Base-by-base conservation (phyloP, 176 grass and related monocot genomes). In the Carex kokanica region DNA sequence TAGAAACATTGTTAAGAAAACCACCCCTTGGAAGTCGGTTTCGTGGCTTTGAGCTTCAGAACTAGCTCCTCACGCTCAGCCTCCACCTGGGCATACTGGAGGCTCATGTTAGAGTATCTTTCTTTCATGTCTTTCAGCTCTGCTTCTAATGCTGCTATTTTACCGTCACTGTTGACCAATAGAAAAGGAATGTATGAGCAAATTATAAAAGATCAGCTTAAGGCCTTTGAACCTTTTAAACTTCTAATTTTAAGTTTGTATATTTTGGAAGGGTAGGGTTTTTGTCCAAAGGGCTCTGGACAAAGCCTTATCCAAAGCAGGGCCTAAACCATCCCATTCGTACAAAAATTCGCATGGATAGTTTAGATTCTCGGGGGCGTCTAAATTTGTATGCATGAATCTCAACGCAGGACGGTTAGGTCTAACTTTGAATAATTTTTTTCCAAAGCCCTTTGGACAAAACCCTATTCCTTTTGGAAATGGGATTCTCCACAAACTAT, bases 71-170 rank as follows among this genome's bases (percentile, higher is more conserved):
- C 94, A 8, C 94, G 85, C 55, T 97, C 86, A n/a, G 80, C 88
- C 70, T 92, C 92, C 52, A 97, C 94, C 87, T 97, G 87, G 8
- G 94, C 92, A 86, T 97, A 94, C 81, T 90, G 92, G 82, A 97
- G 64, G 59, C 92, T 97, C 83, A 94, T 64, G 53, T 85, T 90
- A 68, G 91, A 87, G 75, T 92, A 88, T 27, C 90, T 83, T 49
- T 92, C 90, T 60, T 89, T 85, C 92, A 97, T 92, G 67, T 97
- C 91, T 78, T 92, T 94, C 78, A 94, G 83, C 64, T 97, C 94
- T 79, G 88, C 84, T 82, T 97, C 94, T 83, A 97, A 52, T 84
- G 93, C 88, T 75, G 86, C 56, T 82, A 89, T 57, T 72, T 84
- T 94, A 13, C 72, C 88, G 31, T 84, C 81, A 67, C 81, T 90